Base-by-base conservation (phyloP, 768 basidiomycete species). In the Xerocomellus amylosporus region DNA sequence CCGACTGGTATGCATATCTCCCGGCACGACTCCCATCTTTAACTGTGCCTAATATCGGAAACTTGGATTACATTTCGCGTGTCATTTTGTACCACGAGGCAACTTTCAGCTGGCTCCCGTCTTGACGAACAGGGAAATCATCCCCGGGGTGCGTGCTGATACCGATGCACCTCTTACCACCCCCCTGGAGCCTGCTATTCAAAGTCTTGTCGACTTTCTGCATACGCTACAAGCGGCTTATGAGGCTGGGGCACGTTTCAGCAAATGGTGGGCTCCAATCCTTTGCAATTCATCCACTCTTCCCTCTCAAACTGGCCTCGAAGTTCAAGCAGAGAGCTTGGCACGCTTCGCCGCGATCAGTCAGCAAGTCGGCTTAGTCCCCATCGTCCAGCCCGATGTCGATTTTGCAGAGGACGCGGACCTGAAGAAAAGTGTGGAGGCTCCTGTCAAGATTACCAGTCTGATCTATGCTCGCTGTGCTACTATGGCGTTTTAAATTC, bases 381-480 rank as follows among this genome's bases (percentile, higher is more conserved):
- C 79, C 5, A 77, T 81, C 50, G 74, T 81, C 8, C 79, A 81
- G 59, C 80, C 78, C 13, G 80, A 81, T 58, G 75, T 80, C 19
- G 77, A 81, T 59, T 79, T 80, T 56, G 68, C 72, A 24, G 78
- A 70, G 31, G 79, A 81, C 40, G 76, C 78, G 20, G 73, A 76
- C 56, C 59, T 81, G 48, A 68, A 64, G 34, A 69, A 77, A 56
- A 80, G 77, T 53, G 71, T 71, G 1, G 75, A 79, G 54, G 73
- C 81, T 36, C 78, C 80, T 46, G 70, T 77, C 60, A 72, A 72
- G 64, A 73, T 74, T 20, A 77, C 80, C 46, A 66, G 66, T 30
- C 53, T 76, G 70, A 79, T 79, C 12, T 80, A 77, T 61, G 74
- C 75, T 24, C 64, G 74, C 38, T 77, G 79, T 61, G 69, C 64